phyloP scores from a whole-genome alignment of 257 asterid species.

The Linaria vulgaris region DNA sequence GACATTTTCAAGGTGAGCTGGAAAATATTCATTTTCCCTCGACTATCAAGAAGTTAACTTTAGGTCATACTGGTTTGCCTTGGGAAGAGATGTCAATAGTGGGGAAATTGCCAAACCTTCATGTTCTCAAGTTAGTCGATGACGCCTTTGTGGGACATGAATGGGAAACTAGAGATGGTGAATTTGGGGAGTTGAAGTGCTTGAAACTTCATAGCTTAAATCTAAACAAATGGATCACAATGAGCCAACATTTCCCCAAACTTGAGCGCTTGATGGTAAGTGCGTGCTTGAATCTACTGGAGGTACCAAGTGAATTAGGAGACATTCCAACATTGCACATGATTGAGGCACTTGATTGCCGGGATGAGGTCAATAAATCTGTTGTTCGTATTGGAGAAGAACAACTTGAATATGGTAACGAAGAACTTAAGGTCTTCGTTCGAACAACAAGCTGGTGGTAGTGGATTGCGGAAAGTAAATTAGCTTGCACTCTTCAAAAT shows the following conservation, averaged over 20 bases:
- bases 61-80: background rate
- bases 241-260: conserved; percentile 10
- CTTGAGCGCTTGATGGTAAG: conserved; percentile 21
- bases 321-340: too few species aligned
- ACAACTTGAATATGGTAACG: too few species aligned
- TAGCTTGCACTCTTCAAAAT: too few species aligned
- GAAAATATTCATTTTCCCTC: background rate
- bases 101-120: conserved; percentile 16
- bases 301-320: conserved; percentile 13
- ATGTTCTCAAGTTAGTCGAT: conserved; percentile 18
- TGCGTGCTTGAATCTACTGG: background rate
- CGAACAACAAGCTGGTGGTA: too few species aligned
- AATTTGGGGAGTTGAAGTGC: conserved; percentile 22
- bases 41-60: background rate
- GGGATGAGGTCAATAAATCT: too few species aligned
- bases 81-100: conserved; percentile 14
- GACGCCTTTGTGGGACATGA: conserved; percentile 9
- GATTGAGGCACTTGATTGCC: too few species aligned
- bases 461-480: too few species aligned
- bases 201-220: conserved; percentile 6
- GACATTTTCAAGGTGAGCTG: too few species aligned
- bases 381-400: too few species aligned
- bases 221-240: conserved; percentile 11
- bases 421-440: too few species aligned
- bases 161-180: conserved; percentile 14